Evolutionary conservation across 257 asterid species (phyloP).

Genomic region (Solanum ossicruentum): DNA sequence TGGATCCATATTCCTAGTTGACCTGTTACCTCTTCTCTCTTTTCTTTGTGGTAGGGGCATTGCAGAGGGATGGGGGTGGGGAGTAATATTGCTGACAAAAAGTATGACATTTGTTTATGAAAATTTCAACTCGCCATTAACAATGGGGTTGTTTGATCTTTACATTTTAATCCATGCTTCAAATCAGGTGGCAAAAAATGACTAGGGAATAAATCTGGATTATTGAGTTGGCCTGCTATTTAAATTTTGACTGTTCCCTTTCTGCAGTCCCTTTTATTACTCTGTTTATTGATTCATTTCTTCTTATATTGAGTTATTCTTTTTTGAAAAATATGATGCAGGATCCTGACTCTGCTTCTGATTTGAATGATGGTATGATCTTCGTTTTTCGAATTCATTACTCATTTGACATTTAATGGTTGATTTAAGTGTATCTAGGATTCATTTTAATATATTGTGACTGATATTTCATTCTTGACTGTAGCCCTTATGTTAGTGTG

Average conservation of each 20-base stretch:
- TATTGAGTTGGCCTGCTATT: not conserved
- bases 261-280: not conserved
- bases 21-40: not conserved
- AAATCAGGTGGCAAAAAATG: not conserved
- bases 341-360: conserved; percentile 47
- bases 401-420: not conserved
- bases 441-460: not conserved
- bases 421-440: not conserved
- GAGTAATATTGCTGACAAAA: not conserved
- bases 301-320: not conserved
- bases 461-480: not conserved
- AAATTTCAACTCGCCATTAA: not conserved
- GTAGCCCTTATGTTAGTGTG: not conserved
- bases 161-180: not conserved
- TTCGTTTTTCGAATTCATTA: not conserved
- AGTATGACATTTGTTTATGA: not conserved
- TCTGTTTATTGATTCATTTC: not conserved
- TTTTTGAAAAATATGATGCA: conserved; percentile 17
- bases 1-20: not conserved
- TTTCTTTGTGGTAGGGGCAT: not conserved
- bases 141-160: not conserved
- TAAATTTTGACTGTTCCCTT: not conserved
- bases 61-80: not conserved
- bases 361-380: conserved; percentile 47
- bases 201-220: not conserved